Evolutionary conservation across 768 basidiomycete genomes (phyloP), one percentile per base, ranked within the genome.

Genomic region (Lepiota brunneoincarnata): DNA sequence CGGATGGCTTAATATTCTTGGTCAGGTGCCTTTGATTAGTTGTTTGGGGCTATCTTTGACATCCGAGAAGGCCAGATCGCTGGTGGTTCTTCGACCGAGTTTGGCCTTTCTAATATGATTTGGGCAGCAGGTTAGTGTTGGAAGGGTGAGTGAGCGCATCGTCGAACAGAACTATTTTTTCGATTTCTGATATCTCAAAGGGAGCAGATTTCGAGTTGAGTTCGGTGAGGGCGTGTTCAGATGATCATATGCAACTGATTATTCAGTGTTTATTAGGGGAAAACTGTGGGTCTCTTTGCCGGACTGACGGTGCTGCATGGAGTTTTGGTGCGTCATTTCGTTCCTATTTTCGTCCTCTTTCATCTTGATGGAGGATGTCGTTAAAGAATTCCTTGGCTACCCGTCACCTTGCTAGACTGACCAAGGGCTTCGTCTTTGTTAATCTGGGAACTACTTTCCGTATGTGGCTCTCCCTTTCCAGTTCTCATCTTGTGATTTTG

Each of bases 41-140:
- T 46, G 3, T 17, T 36, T 18, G 35, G 6, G 26, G 26, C 23
- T 21, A 36, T 37, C 12, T n/a, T 44, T 61, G 12, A 62, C 28
- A 37, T 15, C 40, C 44, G 23, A 28, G 17, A 58, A 82, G 84
- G 89, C 34, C 91, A 93, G 69, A 82, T 91, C 52, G 90, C 91
- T 11, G 92, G 92, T 24, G 75, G 93, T 45, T 87, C 91, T 6
- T 92, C 89, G 2, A 93, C 90, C 0, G 90, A 93, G 67, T 93
- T 91, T 63, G 91, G 90, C 23, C 75, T 90, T 18, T 76, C 86
- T 18, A 80, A 77, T 64, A 91, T 89, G 89, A 87, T 90, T 37
- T 80, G 86, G 74, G 83, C 84, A n/a, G 90, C 90, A 3, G n/a
- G 86, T 86, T 31, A 78, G 76, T 17, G 67, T 89, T 43, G 82